These are phyloP conservation scores for Inga oerstediana DNA, from an alignment of 306 rosid species.

Conservation along the genomic window DNA sequence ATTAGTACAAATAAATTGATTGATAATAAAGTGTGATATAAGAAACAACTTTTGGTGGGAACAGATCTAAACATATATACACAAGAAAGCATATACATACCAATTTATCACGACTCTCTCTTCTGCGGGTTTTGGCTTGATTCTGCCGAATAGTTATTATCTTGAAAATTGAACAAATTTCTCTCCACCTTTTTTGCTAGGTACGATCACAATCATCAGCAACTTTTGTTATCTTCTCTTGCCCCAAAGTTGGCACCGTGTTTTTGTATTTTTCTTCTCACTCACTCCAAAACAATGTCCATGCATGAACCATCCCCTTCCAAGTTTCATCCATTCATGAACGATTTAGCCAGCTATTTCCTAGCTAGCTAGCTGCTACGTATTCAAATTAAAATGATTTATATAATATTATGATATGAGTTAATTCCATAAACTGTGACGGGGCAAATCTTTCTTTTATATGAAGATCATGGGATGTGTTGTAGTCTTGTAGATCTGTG, in stretches of 20 bases:
- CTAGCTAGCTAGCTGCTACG: not conserved
- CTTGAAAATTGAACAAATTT: conserved; percentile 9
- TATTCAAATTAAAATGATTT: too few relatives aligned
- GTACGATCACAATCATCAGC: not conserved
- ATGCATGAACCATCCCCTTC: conserved; percentile 25
- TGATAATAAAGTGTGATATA: not conserved
- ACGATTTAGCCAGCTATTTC: too few relatives aligned
- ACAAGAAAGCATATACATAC: not conserved
- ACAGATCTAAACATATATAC: not conserved
- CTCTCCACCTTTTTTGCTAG: not conserved
- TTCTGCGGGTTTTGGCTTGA: conserved; percentile 2
- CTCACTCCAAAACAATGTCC: not conserved
- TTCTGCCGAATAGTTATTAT: conserved; percentile 16
- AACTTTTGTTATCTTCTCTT: conserved; percentile 1
- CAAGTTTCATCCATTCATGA: not conserved
- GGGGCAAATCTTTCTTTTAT: not conserved
- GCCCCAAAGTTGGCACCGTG: not conserved
- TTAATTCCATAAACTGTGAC: too few relatives aligned
- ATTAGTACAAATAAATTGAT: not conserved
- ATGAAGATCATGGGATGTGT: not conserved
- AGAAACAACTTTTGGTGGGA: not conserved
- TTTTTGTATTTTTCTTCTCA: conserved; percentile 11
- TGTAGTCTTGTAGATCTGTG: not conserved
- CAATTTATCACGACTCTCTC: conserved; percentile 31
- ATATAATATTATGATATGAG: not conserved